Conservation (phyloP, 371 early-diverging fungal genomes). For the Coemansia sp. region DNA sequence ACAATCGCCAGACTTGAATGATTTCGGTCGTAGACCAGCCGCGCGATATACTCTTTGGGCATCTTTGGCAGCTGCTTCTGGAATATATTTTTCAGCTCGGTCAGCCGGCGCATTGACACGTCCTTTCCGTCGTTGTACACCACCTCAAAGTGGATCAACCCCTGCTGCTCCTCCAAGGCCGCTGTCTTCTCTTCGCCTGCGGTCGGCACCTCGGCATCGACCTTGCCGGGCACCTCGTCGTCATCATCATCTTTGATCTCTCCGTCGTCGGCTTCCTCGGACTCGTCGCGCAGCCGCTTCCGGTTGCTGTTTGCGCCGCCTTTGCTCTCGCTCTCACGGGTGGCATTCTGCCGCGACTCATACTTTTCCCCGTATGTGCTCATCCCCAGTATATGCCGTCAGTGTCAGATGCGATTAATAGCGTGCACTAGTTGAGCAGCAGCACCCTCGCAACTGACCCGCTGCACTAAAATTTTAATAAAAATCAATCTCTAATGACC, state of each 20-base stretch:
- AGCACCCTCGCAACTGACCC: background rate
- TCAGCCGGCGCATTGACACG: slow-evolving; percentile 82
- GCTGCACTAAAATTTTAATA: background rate
- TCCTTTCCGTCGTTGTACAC: slow-evolving; percentile 75
- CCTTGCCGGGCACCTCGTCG: slow-evolving; percentile 1
- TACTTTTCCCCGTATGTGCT: slow-evolving; percentile 45
- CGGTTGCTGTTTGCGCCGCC: slow-evolving; percentile 4
- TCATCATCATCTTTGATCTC: slow-evolving; percentile 12
- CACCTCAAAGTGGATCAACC: slow-evolving; percentile 68
- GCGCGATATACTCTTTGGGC: slow-evolving; percentile 99
- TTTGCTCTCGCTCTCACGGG: slow-evolving; percentile 15
- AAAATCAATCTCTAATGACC: too few relatives aligned
- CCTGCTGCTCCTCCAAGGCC: slow-evolving; percentile 63
- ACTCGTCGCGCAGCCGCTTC: slow-evolving; percentile 35
- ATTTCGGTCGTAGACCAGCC: slow-evolving; percentile 95
- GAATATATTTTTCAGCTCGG: slow-evolving; percentile 94
- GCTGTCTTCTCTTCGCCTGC: slow-evolving; percentile 42
- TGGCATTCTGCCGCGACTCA: slow-evolving; percentile 44
- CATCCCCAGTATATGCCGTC: slow-evolving; percentile 7
- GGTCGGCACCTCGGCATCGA: slow-evolving; percentile 9
- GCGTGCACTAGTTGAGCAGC: background rate
- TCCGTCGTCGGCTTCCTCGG: slow-evolving; percentile 14
- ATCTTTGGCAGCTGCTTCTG: slow-evolving; percentile 99
- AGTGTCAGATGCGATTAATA: background rate
- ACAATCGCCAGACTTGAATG: slow-evolving; percentile 83